Base-by-base conservation (phyloP, 1,139 yeast genomes). In the Arxiozyma bovina region DNA sequence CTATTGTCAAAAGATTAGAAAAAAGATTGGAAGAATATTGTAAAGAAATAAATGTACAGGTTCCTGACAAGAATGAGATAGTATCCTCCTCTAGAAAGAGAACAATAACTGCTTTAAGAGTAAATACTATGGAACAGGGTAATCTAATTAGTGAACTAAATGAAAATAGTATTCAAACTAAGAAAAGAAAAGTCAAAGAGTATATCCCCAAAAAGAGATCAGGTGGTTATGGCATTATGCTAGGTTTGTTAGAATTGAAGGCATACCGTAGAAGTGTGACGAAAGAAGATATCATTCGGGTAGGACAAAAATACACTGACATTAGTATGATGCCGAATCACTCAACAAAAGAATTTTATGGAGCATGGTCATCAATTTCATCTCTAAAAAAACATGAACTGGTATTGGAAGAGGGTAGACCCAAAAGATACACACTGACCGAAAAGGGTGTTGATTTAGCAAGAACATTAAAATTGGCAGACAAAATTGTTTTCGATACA, bases 141-240 rank as follows among this genome's bases (percentile, higher is more conserved):
- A 52, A 49, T 40, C 22, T 22, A 40, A 8, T 21, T 38, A 22
- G 38, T 22, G 34, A 21, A 15, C 20, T 30, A 2, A 50, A 30
- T 5, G 52, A 51, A 22, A 5, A 21, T 20, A 9, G 56, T 52
- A 46, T 57, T 50, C 27, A n/a, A 17, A 47, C 58, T 59, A 49
- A 49, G 47, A 59, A 60, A 42, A 70, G 66, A 55, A 66, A 70
- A 55, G 73, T 66, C 53, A 73, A 76, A 55, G 73, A 70, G 46
- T 93, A 88, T 66, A 77, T 91, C 0, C 99, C 99, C 0, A 76
- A 77, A 48, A 82, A 81, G 58, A 73, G 94, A 45, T 82, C 96
- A 0, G 97, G 98, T 0, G 94, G 90, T 0, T 93, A 87, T 71
- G 96, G 95, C 0, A 86, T 93, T 7, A 64, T 93, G 43, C 61